These are phyloP conservation scores for Lolium multiflorum DNA, from an alignment of 176 grass and related monocot species.

Conservation along the genomic window DNA sequence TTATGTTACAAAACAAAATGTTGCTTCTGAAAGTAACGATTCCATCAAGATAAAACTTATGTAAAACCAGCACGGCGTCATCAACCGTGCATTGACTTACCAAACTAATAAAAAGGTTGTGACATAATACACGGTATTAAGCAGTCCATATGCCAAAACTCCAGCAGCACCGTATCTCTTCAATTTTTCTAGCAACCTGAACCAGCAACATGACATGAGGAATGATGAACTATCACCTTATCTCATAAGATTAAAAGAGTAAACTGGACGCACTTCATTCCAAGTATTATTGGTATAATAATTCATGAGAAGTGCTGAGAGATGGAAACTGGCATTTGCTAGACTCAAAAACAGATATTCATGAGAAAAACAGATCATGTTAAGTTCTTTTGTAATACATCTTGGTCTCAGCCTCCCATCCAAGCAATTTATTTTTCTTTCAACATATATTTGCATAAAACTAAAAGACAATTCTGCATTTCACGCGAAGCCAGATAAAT, in stretches of 20 bases:
- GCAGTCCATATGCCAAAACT: constrained; percentile 89
- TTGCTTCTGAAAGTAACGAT: constrained; percentile 21
- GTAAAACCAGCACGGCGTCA: no score
- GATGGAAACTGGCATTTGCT: neutral
- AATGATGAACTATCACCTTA: neutral
- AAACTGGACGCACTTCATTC: neutral
- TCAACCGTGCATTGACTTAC: constrained; percentile 46
- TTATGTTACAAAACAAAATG: neutral
- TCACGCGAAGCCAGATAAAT: constrained; percentile 19
- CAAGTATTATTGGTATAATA: neutral
- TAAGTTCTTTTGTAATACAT: constrained; percentile 8
- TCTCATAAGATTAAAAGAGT: neutral
- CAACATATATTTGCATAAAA: constrained; percentile 27
- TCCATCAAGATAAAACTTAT: constrained; percentile 4
- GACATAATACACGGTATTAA: constrained; percentile 94
- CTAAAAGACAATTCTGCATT: neutral
- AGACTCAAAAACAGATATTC: neutral
- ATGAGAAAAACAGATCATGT: constrained; percentile 14
- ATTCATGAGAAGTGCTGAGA: neutral
- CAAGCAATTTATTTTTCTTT: neutral
- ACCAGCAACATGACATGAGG: neutral
- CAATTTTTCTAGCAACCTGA: constrained; percentile 72
- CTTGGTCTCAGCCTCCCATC: neutral
- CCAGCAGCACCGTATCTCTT: constrained; percentile 94
- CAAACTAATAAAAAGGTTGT: constrained; percentile 88